Base-by-base conservation (phyloP, 2,329 filamentous ascomycete genomes). In the Xylaria sp. region DNA sequence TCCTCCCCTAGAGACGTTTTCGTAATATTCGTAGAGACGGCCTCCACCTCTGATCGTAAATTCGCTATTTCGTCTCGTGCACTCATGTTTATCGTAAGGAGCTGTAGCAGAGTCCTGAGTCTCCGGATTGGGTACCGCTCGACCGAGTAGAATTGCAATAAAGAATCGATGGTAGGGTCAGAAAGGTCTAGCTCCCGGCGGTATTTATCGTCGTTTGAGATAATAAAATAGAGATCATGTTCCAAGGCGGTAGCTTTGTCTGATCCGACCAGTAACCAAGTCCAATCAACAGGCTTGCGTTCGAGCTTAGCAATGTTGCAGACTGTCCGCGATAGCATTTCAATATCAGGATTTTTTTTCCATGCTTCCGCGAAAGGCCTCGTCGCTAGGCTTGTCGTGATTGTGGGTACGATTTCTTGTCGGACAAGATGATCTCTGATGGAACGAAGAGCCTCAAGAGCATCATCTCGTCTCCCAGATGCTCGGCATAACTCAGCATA, bases 381-480 rank as follows among this genome's bases (percentile, higher is more conserved):
- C 1, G 70, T 78, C 1, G 76, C 69, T 5, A 88, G 74, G 2
- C 72, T 70, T 4, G 73, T 62, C 0, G 80, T 79, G n/a, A 90
- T 77, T 1, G 72, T 68, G n/a, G 75, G 68, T 21, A 90, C 71
- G 1, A 80, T 75, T 2, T 83, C 84, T 38, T 83, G 78, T 21
- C 82, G 79, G 4, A 89, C 76, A 63, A 88, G 77, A 48, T 79
- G 80, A 16, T 81, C 78, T 51, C 87, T 81, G n/a, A 90, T 82
- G 16, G 81, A 78, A 45, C 79, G 74, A 6, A 89, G 76, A 1
- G 83, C 80, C 26, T 79, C 76, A 9, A 83, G 76, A 0, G 87
- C 82, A 56, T 88, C 83, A 2, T 82, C 79, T 17, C 73, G 72
- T 42, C 81, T 76, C 4, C 82, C 81, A 13, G 75, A 70, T 1